Conservation (phyloP, 768 basidiomycete genomes). For the Tricholoma sp. region DNA sequence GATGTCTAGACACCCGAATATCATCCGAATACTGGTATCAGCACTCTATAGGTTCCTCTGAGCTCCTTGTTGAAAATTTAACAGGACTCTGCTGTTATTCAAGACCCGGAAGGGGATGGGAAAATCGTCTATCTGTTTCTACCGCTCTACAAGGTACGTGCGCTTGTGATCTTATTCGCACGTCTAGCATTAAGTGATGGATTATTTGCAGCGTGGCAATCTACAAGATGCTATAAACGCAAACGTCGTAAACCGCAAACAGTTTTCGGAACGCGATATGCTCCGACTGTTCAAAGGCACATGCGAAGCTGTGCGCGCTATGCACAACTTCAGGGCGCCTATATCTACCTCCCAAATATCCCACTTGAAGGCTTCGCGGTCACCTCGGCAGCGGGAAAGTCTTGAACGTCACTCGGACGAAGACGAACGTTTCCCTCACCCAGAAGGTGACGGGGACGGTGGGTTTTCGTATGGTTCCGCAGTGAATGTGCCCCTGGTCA, state of each 20-base stretch:
- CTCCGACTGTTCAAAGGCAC: constrained; percentile 89
- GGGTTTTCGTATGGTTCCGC: constrained; percentile 67
- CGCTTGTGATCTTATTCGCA: background rate
- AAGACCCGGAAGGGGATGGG: constrained; percentile 89
- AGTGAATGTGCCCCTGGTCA: constrained; percentile 56
- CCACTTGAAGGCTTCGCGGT: constrained; percentile 9
- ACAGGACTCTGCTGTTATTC: constrained; percentile 90
- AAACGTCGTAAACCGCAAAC: constrained; percentile 75
- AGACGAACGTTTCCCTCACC: constrained; percentile 68
- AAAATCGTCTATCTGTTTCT: constrained; percentile 96
- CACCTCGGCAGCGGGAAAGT: constrained; percentile 23
- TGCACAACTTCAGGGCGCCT: constrained; percentile 81
- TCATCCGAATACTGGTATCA: constrained; percentile 83
- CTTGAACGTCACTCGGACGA: constrained; percentile 39
- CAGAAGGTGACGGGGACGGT: constrained; percentile 69
- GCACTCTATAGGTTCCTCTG: constrained; percentile 10
- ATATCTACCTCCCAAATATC: constrained; percentile 26
- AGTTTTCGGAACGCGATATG: constrained; percentile 86
- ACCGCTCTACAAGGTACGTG: constrained; percentile 80
- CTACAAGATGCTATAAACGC: constrained; percentile 92
- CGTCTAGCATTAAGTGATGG: background rate
- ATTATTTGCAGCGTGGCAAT: constrained; percentile 65
- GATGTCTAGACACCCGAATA: constrained; percentile 78
- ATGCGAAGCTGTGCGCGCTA: constrained; percentile 88
- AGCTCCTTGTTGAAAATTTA: constrained; percentile 8